phyloP scores from a whole-genome alignment of 228 moss, liverwort and hornwort genomes.

The Sphagnum fallax region DNA sequence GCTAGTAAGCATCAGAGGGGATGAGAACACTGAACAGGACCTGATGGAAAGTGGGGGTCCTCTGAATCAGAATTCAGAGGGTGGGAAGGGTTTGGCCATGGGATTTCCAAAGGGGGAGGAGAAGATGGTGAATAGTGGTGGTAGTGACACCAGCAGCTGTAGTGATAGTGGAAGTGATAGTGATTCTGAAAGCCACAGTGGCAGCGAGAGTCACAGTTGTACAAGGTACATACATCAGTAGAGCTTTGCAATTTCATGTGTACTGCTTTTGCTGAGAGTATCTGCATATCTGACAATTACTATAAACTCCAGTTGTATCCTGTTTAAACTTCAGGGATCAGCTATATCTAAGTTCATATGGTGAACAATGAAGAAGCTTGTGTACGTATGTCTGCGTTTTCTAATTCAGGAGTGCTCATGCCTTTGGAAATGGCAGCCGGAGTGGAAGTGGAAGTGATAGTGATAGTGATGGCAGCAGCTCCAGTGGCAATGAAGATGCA shows the following conservation, averaged over 20 bases:
- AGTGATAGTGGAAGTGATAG: slow-evolving; percentile 58
- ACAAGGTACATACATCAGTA: slow-evolving; percentile 25
- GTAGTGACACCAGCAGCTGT: slow-evolving; percentile 76
- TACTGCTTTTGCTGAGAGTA: no score
- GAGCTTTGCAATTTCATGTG: no score
- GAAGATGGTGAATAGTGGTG: slow-evolving; percentile 48
- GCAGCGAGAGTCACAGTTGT: slow-evolving; percentile 80
- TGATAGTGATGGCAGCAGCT: slow-evolving; percentile 85
- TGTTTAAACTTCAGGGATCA: no score
- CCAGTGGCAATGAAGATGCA: slow-evolving; percentile 68
- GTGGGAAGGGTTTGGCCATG: slow-evolving; percentile 23
- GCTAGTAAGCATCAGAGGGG: slow-evolving; percentile 51
- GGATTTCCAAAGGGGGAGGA: slow-evolving; percentile 37
- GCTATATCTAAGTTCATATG: no score
- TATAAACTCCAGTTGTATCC: no score
- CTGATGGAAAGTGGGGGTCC: slow-evolving; percentile 26
- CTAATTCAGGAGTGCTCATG: no score
- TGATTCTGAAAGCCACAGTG: slow-evolving; percentile 70
- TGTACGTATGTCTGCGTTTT: no score
- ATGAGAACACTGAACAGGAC: slow-evolving; percentile 43
- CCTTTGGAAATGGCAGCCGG: slow-evolving; percentile 15
- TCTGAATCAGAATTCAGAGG: slow-evolving; percentile 14
- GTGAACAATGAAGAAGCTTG: no score
- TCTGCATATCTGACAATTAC: no score
- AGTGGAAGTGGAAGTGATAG: slow-evolving; percentile 92